A percentile compares a stretch with the other conserved stretches of the same genome.
These are phyloP conservation scores for Chenopodium suecicum DNA, from an alignment of 148 eudicot genomes.

Conservation along the genomic window DNA sequence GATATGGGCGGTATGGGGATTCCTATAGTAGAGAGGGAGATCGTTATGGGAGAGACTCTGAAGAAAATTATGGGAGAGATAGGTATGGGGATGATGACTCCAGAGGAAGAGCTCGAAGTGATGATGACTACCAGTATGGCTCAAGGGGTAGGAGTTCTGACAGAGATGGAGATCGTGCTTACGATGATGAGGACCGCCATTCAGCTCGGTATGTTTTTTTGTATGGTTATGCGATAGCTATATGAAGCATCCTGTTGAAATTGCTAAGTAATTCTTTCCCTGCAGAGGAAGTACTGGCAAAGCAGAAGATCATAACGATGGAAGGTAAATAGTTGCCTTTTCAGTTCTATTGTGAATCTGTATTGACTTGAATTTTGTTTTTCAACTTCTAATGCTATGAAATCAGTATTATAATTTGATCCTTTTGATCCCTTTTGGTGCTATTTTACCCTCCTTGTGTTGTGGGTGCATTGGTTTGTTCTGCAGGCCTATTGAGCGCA, in stretches of 20 bases:
- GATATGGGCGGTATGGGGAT: conserved; percentile 62
- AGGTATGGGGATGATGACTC: conserved; percentile 69
- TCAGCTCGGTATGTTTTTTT: conserved; percentile 59
- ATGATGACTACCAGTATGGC: conserved; percentile 54
- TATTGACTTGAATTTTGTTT: neutral
- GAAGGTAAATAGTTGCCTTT: conserved; percentile 41
- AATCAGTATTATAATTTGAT: neutral
- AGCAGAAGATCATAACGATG: conserved; percentile 72
- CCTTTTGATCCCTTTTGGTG: neutral
- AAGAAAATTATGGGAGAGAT: conserved; percentile 64
- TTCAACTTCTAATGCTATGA: neutral
- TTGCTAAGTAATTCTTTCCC: conserved; percentile 24
- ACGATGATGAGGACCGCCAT: conserved; percentile 78
- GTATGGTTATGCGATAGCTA: neutral
- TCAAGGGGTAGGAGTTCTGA: conserved; percentile 88
- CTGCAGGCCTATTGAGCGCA: conserved; percentile 51
- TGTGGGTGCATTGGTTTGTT: conserved; percentile 4
- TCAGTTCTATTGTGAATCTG: neutral
- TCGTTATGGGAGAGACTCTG: conserved; percentile 59
- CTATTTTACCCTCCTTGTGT: neutral
- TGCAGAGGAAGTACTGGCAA: conserved; percentile 72
- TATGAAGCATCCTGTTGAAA: neutral
- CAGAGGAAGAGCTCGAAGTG: conserved; percentile 68
- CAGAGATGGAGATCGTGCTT: conserved; percentile 59
- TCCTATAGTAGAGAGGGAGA: conserved; percentile 62